Evolutionary conservation across 257 asterid species (phyloP).

Genomic region (Cordia subcordata): DNA sequence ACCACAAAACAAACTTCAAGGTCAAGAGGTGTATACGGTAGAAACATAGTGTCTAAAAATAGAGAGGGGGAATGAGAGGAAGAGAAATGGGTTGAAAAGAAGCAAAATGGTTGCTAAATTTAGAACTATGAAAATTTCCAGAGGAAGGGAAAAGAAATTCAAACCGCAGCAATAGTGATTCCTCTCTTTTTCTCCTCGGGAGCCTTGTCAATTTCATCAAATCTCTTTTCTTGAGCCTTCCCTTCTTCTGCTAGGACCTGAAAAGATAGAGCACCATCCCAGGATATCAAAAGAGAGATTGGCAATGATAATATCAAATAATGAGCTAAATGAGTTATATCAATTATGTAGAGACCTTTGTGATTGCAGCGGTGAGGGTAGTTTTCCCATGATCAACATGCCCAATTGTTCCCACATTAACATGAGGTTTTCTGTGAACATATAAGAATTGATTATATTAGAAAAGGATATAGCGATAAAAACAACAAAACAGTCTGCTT

Average conservation of each 20-base stretch:
- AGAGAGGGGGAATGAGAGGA: background rate
- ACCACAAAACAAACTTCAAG: conserved; percentile 1
- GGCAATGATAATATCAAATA: background rate
- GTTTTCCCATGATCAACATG: conserved; percentile 99
- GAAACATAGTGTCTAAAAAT: background rate
- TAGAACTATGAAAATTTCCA: background rate
- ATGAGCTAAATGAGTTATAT: too few species aligned
- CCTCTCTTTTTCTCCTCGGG: conserved; percentile 99
- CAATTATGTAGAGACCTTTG: conserved; percentile 42
- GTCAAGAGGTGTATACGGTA: background rate
- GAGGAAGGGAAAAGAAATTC: conserved; percentile 7
- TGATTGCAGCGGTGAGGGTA: conserved; percentile 95
- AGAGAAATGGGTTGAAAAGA: background rate
- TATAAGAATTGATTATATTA: conserved; percentile 6
- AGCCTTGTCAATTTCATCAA: conserved; percentile 96
- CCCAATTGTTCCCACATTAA: conserved; percentile 95
- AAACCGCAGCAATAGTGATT: conserved; percentile 89
- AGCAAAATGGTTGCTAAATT: background rate
- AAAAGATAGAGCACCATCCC: background rate
- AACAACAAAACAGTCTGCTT: background rate
- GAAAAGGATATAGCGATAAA: background rate
- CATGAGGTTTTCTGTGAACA: conserved; percentile 75
- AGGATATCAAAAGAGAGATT: background rate
- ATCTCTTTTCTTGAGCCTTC: conserved; percentile 83
- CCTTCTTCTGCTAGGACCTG: conserved; percentile 89